These are phyloP conservation scores for Monilinia vaccinii-corymbosi DNA, from an alignment of 2,329 filamentous ascomycete species.

Conservation along the genomic window DNA sequence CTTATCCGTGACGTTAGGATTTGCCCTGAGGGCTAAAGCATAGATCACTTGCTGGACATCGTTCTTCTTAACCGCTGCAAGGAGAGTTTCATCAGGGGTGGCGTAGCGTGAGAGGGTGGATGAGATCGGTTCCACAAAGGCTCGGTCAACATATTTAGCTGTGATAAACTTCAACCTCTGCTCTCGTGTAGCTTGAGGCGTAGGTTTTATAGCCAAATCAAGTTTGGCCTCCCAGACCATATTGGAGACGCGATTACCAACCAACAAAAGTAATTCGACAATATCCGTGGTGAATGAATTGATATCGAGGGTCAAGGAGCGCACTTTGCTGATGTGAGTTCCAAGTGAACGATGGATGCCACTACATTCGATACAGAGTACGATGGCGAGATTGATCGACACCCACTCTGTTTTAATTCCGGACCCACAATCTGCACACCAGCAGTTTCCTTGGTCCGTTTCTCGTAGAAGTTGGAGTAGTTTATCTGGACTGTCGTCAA, in stretches of 20 bases:
- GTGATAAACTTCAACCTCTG: conserved; percentile 93
- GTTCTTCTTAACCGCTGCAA: conserved; percentile 92
- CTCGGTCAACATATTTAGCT: conserved; percentile 80
- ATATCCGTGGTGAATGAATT: conserved; percentile 96
- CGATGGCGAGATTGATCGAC: conserved; percentile 92
- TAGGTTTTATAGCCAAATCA: conserved; percentile 62
- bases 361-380: conserved; percentile 96
- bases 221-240: conserved; percentile 91
- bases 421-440: conserved; percentile 91
- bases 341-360: conserved; percentile 94
- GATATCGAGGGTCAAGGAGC: conserved; percentile 89
- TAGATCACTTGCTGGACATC: conserved; percentile 92
- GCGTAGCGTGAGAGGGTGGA: conserved; percentile 65
- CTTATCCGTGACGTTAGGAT: conserved; percentile 77
- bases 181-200: conserved; percentile 71
- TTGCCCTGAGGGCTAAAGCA: conserved; percentile 75
- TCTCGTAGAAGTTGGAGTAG: conserved; percentile 81
- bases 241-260: conserved; percentile 92
- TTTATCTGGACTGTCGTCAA: conserved; percentile 76
- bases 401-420: conserved; percentile 96
- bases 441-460: conserved; percentile 83
- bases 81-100: conserved; percentile 75
- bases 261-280: conserved; percentile 80
- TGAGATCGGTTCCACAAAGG: conserved; percentile 72
- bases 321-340: conserved; percentile 95